Evolutionary conservation across 352 stramenopile genomes (phyloP).

Genomic region (Globisporangium irregulare): DNA sequence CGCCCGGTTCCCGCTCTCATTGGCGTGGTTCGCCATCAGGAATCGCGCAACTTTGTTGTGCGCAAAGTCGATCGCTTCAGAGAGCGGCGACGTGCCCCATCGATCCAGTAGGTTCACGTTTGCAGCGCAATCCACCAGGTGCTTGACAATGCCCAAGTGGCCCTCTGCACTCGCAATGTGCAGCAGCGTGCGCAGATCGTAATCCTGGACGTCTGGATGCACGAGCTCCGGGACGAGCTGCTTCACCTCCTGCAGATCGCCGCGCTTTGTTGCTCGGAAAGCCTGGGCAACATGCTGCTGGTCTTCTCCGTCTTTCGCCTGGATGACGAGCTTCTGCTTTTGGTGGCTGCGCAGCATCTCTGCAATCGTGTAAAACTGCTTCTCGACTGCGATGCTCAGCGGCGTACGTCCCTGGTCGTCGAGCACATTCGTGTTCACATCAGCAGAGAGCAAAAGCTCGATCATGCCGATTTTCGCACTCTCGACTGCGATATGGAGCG

Average conservation of each 20-base stretch:
- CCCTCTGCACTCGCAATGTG: conserved; percentile 77
- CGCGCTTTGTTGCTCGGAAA: conserved; percentile 55
- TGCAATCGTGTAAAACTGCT: conserved; percentile 44
- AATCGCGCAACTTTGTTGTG: conserved; percentile 75
- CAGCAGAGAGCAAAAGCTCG: conserved; percentile 70
- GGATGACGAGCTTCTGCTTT: conserved; percentile 40
- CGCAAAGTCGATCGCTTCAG: conserved; percentile 73
- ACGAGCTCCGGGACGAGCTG: conserved; percentile 55
- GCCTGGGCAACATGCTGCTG: conserved; percentile 45
- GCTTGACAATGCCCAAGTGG: conserved; percentile 48
- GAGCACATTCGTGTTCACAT: conserved; percentile 54
- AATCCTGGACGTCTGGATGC: conserved; percentile 69
- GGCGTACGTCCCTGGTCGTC: conserved; percentile 56
- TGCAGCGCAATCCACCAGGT: conserved; percentile 62
- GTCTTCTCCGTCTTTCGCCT: conserved; percentile 33
- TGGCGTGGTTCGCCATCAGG: conserved; percentile 57
- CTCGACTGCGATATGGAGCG: conserved; percentile 78
- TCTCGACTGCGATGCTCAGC: conserved; percentile 65
- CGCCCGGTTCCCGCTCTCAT: conserved; percentile 55
- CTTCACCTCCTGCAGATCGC: conserved; percentile 43
- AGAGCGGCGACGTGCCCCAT: conserved; percentile 71
- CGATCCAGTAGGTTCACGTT: conserved; percentile 81
- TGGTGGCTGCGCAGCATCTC: conserved; percentile 67
- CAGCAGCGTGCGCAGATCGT: conserved; percentile 66
- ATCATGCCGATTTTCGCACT: conserved; percentile 67